These are phyloP conservation scores for Phanerochaete sordida DNA, from an alignment of 768 basidiomycete genomes.

Conservation along the genomic window DNA sequence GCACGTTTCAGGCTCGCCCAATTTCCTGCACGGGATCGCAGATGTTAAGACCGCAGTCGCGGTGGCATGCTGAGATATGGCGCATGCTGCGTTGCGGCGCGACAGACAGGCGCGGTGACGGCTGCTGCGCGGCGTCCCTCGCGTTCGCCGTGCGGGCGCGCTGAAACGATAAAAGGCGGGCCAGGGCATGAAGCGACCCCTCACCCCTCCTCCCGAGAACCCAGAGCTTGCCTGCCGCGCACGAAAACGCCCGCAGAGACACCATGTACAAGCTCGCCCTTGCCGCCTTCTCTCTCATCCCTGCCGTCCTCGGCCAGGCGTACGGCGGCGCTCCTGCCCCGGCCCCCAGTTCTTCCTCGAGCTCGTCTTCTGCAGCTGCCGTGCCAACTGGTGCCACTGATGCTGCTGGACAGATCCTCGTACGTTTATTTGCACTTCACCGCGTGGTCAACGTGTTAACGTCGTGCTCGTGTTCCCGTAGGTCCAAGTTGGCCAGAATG, in stretches of 20 bases:
- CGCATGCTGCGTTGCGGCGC: too few relatives aligned
- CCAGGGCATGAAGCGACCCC: background rate
- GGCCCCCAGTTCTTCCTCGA: slow-evolving; percentile 18
- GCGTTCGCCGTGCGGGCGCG: background rate
- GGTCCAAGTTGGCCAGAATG: slow-evolving; percentile 38
- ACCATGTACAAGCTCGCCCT: slow-evolving; percentile 27
- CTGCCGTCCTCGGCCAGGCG: slow-evolving; percentile 31
- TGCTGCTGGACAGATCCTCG: background rate
- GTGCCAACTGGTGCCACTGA: slow-evolving; percentile 19
- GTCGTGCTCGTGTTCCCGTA: slow-evolving; percentile 13
- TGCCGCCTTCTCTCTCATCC: slow-evolving; percentile 24
- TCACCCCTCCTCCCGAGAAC: background rate
- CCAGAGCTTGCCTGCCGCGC: background rate
- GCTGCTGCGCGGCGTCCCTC: background rate
- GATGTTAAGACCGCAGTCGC: background rate
- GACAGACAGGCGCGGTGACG: background rate
- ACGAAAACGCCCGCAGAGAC: background rate
- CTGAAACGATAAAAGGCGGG: background rate
- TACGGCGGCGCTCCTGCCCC: slow-evolving; percentile 25
- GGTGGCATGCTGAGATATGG: background rate
- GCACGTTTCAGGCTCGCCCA: background rate
- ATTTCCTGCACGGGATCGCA: background rate
- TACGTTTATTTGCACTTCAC: background rate
- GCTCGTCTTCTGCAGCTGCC: slow-evolving; percentile 22
- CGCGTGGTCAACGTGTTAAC: too few relatives aligned